These are phyloP conservation scores for Posidonia australis DNA, from an alignment of 106 monocot species.

Conservation along the genomic window DNA sequence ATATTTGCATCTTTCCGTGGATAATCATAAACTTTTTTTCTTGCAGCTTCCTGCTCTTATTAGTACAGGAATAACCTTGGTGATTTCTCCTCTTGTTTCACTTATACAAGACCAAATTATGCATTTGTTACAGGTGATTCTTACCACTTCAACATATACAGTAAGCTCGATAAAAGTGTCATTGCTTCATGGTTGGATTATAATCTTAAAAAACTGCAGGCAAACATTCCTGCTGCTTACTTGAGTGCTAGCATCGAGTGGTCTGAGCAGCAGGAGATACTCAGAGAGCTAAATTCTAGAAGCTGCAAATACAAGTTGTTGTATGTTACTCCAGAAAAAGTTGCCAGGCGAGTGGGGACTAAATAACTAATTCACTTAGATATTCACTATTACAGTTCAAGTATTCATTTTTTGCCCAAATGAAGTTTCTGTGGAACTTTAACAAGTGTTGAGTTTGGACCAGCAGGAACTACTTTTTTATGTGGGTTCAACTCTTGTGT, in stretches of 20 bases:
- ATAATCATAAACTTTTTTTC: slow-evolving; percentile 6
- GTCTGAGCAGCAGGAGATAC: slow-evolving; percentile 84
- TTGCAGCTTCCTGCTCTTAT: slow-evolving; percentile 93
- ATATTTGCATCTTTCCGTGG: not conserved
- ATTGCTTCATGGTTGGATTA: not conserved
- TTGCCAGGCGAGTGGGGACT: slow-evolving; percentile 48
- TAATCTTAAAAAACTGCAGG: slow-evolving; percentile 29
- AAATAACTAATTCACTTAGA: not conserved
- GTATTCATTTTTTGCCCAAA: not conserved
- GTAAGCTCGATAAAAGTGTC: not conserved
- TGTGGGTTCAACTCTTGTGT: no score
- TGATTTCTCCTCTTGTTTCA: slow-evolving; percentile 95
- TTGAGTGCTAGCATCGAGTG: slow-evolving; percentile 85
- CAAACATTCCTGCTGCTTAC: slow-evolving; percentile 93
- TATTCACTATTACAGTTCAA: no score
- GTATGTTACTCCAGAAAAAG: slow-evolving; percentile 97
- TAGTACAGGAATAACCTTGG: slow-evolving; percentile 77
- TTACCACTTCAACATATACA: not conserved
- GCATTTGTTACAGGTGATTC: slow-evolving; percentile 89
- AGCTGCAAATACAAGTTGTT: slow-evolving; percentile 76
- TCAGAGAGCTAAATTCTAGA: slow-evolving; percentile 64
- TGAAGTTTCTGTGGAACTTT: not conserved
- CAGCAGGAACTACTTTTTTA: no score
- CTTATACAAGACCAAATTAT: slow-evolving; percentile 99
- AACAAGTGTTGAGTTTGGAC: not conserved